Evolutionary conservation across 2,329 filamentous ascomycete genomes (phyloP).

Genomic region (Alternaria gansuensis): DNA sequence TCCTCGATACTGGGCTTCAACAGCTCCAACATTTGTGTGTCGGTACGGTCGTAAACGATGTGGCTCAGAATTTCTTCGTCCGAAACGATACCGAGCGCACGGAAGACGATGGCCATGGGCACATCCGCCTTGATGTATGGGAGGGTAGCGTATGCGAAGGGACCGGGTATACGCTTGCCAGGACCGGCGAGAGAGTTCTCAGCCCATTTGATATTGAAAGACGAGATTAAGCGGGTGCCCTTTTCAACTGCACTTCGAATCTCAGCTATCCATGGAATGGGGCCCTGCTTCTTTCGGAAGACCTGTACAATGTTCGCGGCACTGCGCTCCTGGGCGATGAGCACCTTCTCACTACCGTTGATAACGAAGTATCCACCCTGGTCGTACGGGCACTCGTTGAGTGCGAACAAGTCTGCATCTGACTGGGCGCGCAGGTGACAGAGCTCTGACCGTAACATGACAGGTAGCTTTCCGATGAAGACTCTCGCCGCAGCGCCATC

Average conservation of each 20-base stretch:
- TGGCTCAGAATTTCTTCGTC: slow-evolving; percentile 98
- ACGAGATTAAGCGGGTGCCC: slow-evolving; percentile 92
- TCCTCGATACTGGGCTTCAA: slow-evolving; percentile 97
- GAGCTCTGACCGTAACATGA: slow-evolving; percentile 98
- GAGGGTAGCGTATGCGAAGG: slow-evolving; percentile 87
- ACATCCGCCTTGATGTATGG: slow-evolving; percentile 95
- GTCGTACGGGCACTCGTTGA: slow-evolving; percentile 98
- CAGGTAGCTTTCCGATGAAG: slow-evolving; percentile 93
- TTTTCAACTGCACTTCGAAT: slow-evolving; percentile 97
- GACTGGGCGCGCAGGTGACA: slow-evolving; percentile 86
- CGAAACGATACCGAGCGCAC: slow-evolving; percentile 92
- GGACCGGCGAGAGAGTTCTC: slow-evolving; percentile 80
- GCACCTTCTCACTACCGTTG: slow-evolving; percentile 97
- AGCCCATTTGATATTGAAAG: slow-evolving; percentile 88
- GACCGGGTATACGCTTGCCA: slow-evolving; percentile 80
- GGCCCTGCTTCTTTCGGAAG: slow-evolving; percentile 97
- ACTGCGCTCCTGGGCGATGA: slow-evolving; percentile 97
- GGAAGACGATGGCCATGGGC: slow-evolving; percentile 93
- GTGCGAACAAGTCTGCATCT: slow-evolving; percentile 85
- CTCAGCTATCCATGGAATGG: slow-evolving; percentile 92
- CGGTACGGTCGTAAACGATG: slow-evolving; percentile 94
- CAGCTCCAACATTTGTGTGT: slow-evolving; percentile 97
- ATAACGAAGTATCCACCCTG: slow-evolving; percentile 99
- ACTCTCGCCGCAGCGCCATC: slow-evolving; percentile 72
- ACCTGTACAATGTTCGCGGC: slow-evolving; percentile 99